Evolutionary conservation across 2,329 filamentous ascomycete species (phyloP).

Genomic region (Sclerotinia glacialis): DNA sequence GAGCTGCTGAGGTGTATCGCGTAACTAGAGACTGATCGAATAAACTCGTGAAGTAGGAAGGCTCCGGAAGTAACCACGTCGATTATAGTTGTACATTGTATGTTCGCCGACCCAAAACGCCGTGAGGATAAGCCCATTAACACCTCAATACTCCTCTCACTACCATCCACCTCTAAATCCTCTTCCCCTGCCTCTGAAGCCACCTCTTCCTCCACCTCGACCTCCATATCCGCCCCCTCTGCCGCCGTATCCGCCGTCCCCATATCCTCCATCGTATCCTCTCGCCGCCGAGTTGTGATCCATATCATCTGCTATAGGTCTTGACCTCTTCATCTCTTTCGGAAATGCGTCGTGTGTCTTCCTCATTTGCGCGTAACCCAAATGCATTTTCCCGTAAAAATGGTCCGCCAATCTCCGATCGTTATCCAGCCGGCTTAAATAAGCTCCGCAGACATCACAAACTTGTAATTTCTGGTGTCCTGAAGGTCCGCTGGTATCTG

Average conservation of each 20-base stretch:
- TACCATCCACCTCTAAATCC: conserved; percentile 35
- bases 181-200: conserved; percentile 33
- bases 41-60: conserved; percentile 5
- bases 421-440: conserved; percentile 88
- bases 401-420: conserved; percentile 92
- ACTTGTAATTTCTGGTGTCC: conserved; percentile 98
- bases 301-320: conserved; percentile 54
- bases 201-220: conserved; percentile 32
- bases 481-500: conserved; percentile 86
- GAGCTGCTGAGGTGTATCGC: neutral
- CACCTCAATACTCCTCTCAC: conserved; percentile 10
- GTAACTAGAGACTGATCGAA: neutral
- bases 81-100: conserved; percentile 11
- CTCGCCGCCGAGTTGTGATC: conserved; percentile 50
- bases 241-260: conserved; percentile 41
- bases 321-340: conserved; percentile 74
- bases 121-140: conserved; percentile 7
- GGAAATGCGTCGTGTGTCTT: conserved; percentile 86
- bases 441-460: conserved; percentile 96
- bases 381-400: conserved; percentile 99
- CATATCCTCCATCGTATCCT: conserved; percentile 55
- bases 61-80: neutral
- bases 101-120: conserved; percentile 18
- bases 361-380: conserved; percentile 97
- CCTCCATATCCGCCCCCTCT: conserved; percentile 43